A percentile compares a stretch with the other conserved stretches of the same genome.
phyloP scores from a whole-genome alignment of 208 protist genomes.

The Wallacemonas sp. region DNA sequence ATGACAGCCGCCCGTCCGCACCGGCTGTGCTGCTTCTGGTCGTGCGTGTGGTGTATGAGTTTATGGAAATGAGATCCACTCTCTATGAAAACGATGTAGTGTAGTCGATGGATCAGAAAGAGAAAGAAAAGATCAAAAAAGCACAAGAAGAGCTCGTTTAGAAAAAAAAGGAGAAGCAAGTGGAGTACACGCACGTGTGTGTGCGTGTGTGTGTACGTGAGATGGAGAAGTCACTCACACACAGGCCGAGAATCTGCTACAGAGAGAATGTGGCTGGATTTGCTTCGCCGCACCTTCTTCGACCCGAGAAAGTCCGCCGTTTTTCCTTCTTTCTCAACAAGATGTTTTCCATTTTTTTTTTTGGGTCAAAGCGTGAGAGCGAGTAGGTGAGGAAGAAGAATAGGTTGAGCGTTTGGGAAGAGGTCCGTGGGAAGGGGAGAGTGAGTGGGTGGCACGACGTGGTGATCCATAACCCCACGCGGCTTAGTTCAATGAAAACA shows the following conservation, averaged over 20 bases:
- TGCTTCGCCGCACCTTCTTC: no score
- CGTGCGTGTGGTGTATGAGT: no score
- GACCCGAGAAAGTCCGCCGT: neutral
- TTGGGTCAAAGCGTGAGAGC: conserved; percentile 6
- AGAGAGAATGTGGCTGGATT: no score
- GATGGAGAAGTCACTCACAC: no score
- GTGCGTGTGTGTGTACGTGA: neutral
- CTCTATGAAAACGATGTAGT: no score
- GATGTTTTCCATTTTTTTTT: conserved; percentile 2
- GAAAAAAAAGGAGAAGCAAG: conserved; percentile 5
- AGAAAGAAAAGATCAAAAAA: neutral
- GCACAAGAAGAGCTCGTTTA: neutral
- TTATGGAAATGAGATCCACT: no score
- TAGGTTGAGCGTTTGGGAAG: no score
- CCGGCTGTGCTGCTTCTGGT: neutral
- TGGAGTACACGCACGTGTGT: neutral
- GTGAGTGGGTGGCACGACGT: neutral
- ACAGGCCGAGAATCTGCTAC: no score
- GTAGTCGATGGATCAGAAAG: no score
- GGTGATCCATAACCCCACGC: neutral
- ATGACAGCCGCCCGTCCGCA: no score
- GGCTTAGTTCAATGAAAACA: conserved; percentile 3
- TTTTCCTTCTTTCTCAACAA: conserved; percentile 9
- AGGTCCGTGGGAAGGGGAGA: neutral
- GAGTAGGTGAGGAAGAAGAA: conserved; percentile 6